phyloP scores from a whole-genome alignment of 208 protist genomes.

The Plasmodiophora brassicae region DNA sequence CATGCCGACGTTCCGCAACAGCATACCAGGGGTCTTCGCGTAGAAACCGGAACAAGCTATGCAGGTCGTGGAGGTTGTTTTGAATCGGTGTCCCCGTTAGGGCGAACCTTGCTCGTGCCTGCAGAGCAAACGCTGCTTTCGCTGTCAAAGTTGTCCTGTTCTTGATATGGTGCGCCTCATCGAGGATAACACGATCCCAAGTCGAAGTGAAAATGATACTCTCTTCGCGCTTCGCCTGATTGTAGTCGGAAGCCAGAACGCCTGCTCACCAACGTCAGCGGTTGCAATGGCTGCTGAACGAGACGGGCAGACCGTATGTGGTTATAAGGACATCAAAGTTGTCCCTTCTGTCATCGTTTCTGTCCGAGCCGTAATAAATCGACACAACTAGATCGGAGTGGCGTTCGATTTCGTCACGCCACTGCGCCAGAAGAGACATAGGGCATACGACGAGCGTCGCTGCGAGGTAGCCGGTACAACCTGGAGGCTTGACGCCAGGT shows the following conservation, averaged over 20 bases:
- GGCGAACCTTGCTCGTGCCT: neutral
- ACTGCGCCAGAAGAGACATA: neutral
- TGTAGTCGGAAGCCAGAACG: neutral
- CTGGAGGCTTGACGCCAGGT: neutral
- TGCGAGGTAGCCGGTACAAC: neutral
- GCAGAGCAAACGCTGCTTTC: neutral
- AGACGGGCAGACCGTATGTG: neutral
- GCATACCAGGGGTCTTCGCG: conserved; percentile 14
- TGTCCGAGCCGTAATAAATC: neutral
- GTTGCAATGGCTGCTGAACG: too few species aligned
- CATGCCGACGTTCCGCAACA: neutral
- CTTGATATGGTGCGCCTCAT: conserved; percentile 16
- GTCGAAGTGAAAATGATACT: neutral
- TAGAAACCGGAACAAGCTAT: neutral
- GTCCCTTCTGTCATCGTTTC: neutral
- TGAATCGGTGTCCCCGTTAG: conserved; percentile 9
- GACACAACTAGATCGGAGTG: neutral
- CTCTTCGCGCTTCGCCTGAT: neutral
- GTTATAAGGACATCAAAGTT: neutral
- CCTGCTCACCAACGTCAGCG: too few species aligned
- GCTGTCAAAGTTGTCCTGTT: neutral
- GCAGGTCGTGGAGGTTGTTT: neutral
- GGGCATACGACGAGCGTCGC: conserved; percentile 9
- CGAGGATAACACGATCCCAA: conserved; percentile 12
- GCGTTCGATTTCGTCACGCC: neutral